Percentiles rank a stretch among this genome's conserved stretches.
Conservation (phyloP, 495 filamentous ascomycete genomes). For the Lentithecium fluviatile region DNA sequence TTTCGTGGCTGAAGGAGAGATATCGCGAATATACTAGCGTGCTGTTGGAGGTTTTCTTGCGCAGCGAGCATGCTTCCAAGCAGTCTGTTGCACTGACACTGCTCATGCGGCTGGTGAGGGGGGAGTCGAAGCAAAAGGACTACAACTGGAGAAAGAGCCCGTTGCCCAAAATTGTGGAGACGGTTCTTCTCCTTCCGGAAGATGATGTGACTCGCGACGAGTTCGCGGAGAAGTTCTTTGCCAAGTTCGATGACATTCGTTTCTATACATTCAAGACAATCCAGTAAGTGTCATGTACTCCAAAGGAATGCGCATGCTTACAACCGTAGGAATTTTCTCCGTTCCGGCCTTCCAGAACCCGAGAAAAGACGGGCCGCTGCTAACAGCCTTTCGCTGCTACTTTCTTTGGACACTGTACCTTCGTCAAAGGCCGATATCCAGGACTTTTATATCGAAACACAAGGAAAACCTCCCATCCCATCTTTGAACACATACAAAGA, state of each 20-base stretch:
- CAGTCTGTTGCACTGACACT: constrained; percentile 67
- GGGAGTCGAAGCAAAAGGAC: constrained; percentile 61
- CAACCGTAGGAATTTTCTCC: constrained; percentile 6
- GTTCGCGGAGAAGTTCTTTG: constrained; percentile 73
- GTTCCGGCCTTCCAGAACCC: not conserved
- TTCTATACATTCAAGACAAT: constrained; percentile 74
- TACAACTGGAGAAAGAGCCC: constrained; percentile 62
- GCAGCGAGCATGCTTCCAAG: constrained; percentile 22
- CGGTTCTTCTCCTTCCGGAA: constrained; percentile 57
- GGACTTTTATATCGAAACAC: constrained; percentile 51
- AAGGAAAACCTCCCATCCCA: constrained; percentile 53
- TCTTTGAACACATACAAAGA: constrained; percentile 63
- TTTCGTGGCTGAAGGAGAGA: constrained; percentile 74
- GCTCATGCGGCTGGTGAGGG: constrained; percentile 79
- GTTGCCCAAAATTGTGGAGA: constrained; percentile 62
- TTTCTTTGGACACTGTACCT: constrained; percentile 55
- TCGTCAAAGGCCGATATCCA: constrained; percentile 53
- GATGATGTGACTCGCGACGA: constrained; percentile 61
- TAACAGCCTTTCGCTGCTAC: constrained; percentile 28
- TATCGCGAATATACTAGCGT: constrained; percentile 60
- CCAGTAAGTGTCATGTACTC: constrained; percentile 53
- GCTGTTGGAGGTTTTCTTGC: constrained; percentile 31
- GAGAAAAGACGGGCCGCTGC: constrained; percentile 1
- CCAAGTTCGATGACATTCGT: constrained; percentile 78
- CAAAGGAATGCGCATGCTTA: not conserved